Evolutionary conservation across 139 green algal species (phyloP).

Genomic region (Tetradesmus obliquus): DNA sequence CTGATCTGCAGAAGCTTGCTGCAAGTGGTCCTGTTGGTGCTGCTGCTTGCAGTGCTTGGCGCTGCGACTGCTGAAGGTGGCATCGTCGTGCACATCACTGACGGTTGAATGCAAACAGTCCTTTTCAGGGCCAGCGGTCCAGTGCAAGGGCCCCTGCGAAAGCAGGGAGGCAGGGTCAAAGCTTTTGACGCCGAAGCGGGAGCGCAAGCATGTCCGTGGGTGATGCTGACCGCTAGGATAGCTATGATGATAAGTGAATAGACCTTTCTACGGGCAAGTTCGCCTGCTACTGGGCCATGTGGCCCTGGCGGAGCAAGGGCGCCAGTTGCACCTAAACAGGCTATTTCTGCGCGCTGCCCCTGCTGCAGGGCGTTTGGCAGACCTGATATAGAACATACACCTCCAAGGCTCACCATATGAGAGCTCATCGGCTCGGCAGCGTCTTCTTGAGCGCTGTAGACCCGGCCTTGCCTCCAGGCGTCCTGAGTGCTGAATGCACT

Average conservation of each 20-base stretch:
- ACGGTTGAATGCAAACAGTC: neutral
- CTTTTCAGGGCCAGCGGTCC: neutral
- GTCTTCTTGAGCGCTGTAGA: neutral
- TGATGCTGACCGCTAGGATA: neutral
- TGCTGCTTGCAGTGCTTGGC: constrained; percentile 28
- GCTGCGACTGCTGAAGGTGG: constrained; percentile 15
- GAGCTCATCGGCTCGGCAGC: neutral
- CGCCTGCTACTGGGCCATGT: neutral
- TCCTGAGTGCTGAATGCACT: constrained; percentile 16
- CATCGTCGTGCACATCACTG: constrained; percentile 14
- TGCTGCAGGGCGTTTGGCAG: neutral
- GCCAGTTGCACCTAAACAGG: neutral
- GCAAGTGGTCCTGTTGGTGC: neutral
- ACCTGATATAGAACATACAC: neutral
- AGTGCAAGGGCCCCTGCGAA: neutral
- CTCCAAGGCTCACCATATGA: neutral
- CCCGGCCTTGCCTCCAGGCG: neutral
- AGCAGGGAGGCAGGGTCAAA: constrained; percentile 6
- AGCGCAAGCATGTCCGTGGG: neutral
- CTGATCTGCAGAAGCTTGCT: neutral
- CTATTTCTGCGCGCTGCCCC: neutral
- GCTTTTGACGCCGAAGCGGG: neutral
- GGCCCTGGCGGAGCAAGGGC: neutral
- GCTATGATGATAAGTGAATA: neutral
- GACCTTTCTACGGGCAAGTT: neutral